phyloP scores from a whole-genome alignment of 2,329 filamentous ascomycete genomes.

The Ceratocystis lukuohia region DNA sequence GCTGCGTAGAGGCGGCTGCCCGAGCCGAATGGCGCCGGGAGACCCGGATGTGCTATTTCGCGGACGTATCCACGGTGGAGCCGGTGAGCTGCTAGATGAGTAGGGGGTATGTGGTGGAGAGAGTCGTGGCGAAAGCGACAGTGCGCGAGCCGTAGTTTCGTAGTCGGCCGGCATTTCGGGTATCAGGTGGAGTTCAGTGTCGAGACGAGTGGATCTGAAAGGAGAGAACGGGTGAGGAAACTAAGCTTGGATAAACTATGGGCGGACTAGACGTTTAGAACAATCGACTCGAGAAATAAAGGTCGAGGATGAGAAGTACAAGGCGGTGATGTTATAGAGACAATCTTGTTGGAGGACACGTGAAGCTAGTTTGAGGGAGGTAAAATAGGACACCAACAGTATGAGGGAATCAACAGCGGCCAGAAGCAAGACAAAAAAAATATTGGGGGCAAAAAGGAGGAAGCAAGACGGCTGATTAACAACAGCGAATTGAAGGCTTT shows the following conservation, averaged over 20 bases:
- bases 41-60: conserved; percentile 27
- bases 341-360: too few relatives aligned
- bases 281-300: background rate
- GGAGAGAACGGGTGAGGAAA: background rate
- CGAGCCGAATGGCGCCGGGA: conserved; percentile 20
- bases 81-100: conserved; percentile 24
- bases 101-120: conserved; percentile 23
- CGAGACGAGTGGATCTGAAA: background rate
- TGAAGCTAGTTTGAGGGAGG: too few relatives aligned
- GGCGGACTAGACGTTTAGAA: background rate
- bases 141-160: conserved; percentile 36
- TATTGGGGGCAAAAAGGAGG: background rate
- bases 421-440: background rate
- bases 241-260: background rate
- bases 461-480: background rate
- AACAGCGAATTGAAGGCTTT: background rate
- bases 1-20: conserved; percentile 27
- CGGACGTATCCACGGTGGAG: conserved; percentile 27
- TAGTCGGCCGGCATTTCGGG: conserved; percentile 38
- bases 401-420: background rate
- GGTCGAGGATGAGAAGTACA: background rate
- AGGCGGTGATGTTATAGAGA: background rate
- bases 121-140: conserved; percentile 31
- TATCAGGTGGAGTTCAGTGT: background rate
- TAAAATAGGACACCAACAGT: background rate